Conservation (phyloP, 106 monocot species). For the Dioscorea dumetorum region DNA sequence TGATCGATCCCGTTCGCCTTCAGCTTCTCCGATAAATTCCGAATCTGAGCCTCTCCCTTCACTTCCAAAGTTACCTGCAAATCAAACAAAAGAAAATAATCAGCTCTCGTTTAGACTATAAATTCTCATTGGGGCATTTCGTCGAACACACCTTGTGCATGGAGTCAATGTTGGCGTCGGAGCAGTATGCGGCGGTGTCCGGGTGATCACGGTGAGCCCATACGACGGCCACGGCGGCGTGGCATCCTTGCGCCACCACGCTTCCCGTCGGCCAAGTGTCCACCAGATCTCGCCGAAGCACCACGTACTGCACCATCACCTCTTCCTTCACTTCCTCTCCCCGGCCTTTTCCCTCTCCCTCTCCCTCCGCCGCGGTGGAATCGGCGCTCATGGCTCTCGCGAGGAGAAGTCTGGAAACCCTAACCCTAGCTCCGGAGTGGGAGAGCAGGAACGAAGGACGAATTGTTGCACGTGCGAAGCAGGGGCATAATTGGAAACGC, state of each 20-base stretch:
- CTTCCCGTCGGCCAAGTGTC: constrained; percentile 91
- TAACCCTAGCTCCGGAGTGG: neutral
- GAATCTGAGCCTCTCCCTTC: constrained; percentile 82
- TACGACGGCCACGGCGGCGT: constrained; percentile 84
- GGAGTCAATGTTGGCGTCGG: constrained; percentile 41
- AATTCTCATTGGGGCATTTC: constrained; percentile 23
- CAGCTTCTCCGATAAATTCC: constrained; percentile 76
- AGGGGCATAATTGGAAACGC: neutral
- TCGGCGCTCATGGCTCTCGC: neutral
- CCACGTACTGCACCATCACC: constrained; percentile 82
- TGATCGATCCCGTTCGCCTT: constrained; percentile 48
- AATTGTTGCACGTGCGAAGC: neutral
- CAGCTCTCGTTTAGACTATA: neutral
- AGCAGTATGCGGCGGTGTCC: constrained; percentile 60
- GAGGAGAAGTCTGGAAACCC: neutral
- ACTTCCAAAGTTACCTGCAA: constrained; percentile 87
- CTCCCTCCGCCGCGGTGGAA: neutral
- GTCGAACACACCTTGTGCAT: constrained; percentile 93
- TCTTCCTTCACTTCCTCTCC: constrained; percentile 38
- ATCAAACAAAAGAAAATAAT: neutral
- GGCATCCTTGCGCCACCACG: constrained; percentile 83
- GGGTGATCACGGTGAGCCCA: constrained; percentile 62
- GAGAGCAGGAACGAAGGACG: neutral
- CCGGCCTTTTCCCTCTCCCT: neutral
- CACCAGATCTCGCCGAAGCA: constrained; percentile 93